Evolutionary conservation across 2,329 filamentous ascomycete species (phyloP), one percentile per base, ranked within the genome.

Genomic region (Penicillium corylophilum): DNA sequence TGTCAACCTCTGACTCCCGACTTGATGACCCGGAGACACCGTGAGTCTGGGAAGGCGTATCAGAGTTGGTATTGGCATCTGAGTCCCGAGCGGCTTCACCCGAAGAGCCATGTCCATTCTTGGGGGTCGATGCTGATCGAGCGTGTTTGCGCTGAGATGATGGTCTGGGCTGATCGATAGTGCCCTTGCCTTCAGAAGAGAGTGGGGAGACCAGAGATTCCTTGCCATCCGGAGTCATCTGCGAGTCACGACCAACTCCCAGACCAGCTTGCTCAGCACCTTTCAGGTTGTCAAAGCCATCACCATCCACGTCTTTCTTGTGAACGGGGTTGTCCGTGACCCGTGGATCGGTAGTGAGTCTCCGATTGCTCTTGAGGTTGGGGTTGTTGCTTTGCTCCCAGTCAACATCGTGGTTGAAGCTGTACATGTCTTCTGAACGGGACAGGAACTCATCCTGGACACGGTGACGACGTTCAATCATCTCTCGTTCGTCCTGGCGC

Each of bases 1-100:
- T 87, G 64, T 91, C 94, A 64, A 90, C 93, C 64, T 95, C 91
- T 5, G 86, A 88, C 63, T 96, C 92, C 61, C 92, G 90, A 13
- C 79, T 76, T 3, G 81, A 66, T 4, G 89, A 89, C 4, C 94
- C 75, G 2, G 85, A 78, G 13, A 89, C 87, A 9, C 92, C 77
- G 65, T 90, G 66, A n/a, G 62, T 56, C 29, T 57, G 46, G 8
- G 59, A 41, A 15, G 56, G 50, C 12, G 56, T 60, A 51, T 67
- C 64, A 4, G 63, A 43, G 69, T 59, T 45, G 50, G 51, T 54
- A 31, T 51, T 60, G 22, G 53, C 31, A 35, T 64, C 62, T 18
- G 53, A 46, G 24, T 60, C 63, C 33, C 62, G 56, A 35, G 55
- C 48, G 12, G 54, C 43, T 10, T 57, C 46, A 31, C 51, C 29